Conservation (phyloP, 2,329 filamentous ascomycete species). For the Clathrospora elynae region DNA sequence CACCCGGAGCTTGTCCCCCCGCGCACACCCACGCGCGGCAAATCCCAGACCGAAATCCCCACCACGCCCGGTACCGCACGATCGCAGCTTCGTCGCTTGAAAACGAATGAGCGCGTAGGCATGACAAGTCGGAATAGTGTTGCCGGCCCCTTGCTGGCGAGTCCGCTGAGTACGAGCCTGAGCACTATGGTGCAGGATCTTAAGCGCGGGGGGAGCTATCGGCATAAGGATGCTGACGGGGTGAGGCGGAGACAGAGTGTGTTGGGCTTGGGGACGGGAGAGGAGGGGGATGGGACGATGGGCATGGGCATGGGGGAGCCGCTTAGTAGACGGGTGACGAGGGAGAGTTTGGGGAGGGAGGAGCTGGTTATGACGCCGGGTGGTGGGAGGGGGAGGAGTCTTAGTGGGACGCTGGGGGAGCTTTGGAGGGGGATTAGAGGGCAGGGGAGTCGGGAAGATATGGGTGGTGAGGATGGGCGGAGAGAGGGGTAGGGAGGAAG, state of each 20-base stretch:
- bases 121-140: constrained; percentile 51
- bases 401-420: constrained; percentile 39
- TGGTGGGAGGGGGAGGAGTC: constrained; percentile 25
- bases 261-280: constrained; percentile 24
- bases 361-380: neutral
- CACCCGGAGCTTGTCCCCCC: constrained; percentile 25
- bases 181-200: constrained; percentile 69
- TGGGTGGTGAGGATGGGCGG: constrained; percentile 5
- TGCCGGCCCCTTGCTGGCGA: constrained; percentile 64
- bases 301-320: constrained; percentile 24
- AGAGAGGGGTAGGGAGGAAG: neutral
- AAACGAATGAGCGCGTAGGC: constrained; percentile 47
- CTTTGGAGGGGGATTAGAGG: constrained; percentile 40
- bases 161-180: constrained; percentile 64
- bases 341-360: constrained; percentile 2
- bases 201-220: constrained; percentile 57
- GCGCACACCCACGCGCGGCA: constrained; percentile 14
- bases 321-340: constrained; percentile 30
- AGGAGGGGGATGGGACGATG: constrained; percentile 9
- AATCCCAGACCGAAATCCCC: constrained; percentile 21
- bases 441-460: constrained; percentile 17
- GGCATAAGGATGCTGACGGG: constrained; percentile 10
- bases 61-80: constrained; percentile 28
- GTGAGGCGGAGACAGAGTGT: constrained; percentile 26
- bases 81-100: constrained; percentile 31